phyloP scores from a whole-genome alignment of 2,329 filamentous ascomycete genomes.

The Cladosporium cucumerinum region DNA sequence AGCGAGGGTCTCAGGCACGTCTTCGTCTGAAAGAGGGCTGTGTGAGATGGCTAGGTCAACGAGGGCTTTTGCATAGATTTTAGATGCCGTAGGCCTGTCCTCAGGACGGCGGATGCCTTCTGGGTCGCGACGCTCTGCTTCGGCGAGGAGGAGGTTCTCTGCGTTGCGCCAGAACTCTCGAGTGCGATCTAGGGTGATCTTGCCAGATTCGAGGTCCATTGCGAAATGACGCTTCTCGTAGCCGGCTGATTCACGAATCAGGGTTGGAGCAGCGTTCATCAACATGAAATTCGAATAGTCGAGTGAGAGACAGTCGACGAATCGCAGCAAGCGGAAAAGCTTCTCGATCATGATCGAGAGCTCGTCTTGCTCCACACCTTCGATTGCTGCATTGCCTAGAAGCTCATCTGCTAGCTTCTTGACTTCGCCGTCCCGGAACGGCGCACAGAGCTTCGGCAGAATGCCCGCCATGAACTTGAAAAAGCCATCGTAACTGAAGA shows the following conservation, averaged over 20 bases:
- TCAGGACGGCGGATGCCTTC: constrained; percentile 61
- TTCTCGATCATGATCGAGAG: constrained; percentile 68
- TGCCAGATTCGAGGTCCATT: constrained; percentile 58
- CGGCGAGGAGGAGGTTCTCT: constrained; percentile 60
- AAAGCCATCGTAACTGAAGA: constrained; percentile 78
- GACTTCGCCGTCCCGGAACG: constrained; percentile 73
- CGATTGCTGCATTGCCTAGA: constrained; percentile 20
- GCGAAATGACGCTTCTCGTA: constrained; percentile 74
- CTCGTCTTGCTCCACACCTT: constrained; percentile 34
- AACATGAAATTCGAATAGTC: constrained; percentile 82
- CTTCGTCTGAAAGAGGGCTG: constrained; percentile 48
- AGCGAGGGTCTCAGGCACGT: constrained; percentile 69
- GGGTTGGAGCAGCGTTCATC: constrained; percentile 65
- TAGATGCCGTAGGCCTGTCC: constrained; percentile 63
- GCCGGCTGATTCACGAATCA: constrained; percentile 66
- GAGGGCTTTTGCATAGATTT: constrained; percentile 72
- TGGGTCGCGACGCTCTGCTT: constrained; percentile 66
- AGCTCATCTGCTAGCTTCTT: constrained; percentile 63
- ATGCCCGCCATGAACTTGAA: constrained; percentile 72
- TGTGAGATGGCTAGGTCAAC: constrained; percentile 71
- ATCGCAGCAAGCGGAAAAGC: constrained; percentile 69
- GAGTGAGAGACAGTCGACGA: constrained; percentile 73
- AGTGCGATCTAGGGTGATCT: constrained; percentile 57
- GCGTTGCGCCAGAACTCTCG: constrained; percentile 65
- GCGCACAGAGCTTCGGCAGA: constrained; percentile 75